A percentile compares a stretch with the other conserved stretches of the same genome.
Evolutionary conservation across 176 grass and related monocot genomes (phyloP).

Genomic region (Musa schizocarpa): DNA sequence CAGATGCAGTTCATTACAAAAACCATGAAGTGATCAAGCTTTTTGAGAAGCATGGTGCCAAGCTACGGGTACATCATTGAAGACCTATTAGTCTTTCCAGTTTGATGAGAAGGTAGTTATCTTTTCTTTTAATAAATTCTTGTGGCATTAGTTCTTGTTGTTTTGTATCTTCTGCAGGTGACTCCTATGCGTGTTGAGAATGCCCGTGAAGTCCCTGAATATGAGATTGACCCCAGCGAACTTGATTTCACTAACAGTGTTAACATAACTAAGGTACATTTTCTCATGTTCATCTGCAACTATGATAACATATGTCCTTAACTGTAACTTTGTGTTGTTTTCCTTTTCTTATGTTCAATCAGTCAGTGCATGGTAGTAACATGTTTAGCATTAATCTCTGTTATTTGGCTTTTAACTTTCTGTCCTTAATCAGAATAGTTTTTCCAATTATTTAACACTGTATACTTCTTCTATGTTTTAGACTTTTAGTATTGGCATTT

Average conservation of each 20-base stretch:
- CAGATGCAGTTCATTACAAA: conserved; percentile 85
- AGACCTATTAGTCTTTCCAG: not conserved
- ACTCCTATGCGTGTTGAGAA: conserved; percentile 85
- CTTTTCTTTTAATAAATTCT: not conserved
- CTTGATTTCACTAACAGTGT: conserved; percentile 68
- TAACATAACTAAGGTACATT: conserved; percentile 54
- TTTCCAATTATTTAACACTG: no score
- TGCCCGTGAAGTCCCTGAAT: conserved; percentile 68
- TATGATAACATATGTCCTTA: not conserved
- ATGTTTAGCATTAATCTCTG: no score
- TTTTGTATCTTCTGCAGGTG: conserved; percentile 34
- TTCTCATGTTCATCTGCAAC: not conserved
- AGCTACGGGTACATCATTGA: conserved; percentile 34
- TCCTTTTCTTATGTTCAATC: no score
- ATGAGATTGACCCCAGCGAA: conserved; percentile 60
- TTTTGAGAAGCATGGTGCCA: conserved; percentile 81
- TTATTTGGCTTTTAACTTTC: no score
- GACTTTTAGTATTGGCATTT: no score
- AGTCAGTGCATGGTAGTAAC: no score
- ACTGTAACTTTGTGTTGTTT: no score
- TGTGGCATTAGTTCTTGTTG: conserved; percentile 20
- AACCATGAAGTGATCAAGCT: conserved; percentile 82
- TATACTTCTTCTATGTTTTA: no score
- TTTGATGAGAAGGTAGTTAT: not conserved
- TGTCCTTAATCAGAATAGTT: no score